Evolutionary conservation across 352 stramenopile genomes (phyloP).

Genomic region (Plasmopara halstedii): DNA sequence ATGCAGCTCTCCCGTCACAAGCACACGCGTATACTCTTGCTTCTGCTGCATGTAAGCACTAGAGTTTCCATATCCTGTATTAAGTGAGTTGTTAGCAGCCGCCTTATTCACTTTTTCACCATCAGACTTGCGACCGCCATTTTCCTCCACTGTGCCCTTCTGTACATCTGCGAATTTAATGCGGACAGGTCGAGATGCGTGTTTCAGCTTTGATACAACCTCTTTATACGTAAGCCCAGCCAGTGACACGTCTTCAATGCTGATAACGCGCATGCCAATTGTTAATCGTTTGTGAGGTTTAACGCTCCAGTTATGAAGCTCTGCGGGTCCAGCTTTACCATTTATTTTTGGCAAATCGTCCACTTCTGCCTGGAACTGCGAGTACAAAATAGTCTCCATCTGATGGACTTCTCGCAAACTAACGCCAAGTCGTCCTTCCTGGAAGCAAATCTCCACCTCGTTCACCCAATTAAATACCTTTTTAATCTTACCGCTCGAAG

Average conservation of each 20-base stretch:
- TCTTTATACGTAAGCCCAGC: slow-evolving; percentile 78
- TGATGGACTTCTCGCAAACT: slow-evolving; percentile 72
- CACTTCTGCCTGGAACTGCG: slow-evolving; percentile 84
- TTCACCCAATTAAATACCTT: slow-evolving; percentile 73
- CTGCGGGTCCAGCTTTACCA: slow-evolving; percentile 70
- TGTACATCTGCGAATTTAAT: slow-evolving; percentile 79
- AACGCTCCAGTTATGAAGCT: slow-evolving; percentile 87
- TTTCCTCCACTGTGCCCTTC: slow-evolving; percentile 68
- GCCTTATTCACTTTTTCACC: slow-evolving; percentile 10
- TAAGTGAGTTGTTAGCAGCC: slow-evolving; percentile 2
- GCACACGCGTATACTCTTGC: slow-evolving; percentile 67
- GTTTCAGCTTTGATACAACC: slow-evolving; percentile 72
- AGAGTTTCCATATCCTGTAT: slow-evolving; percentile 25
- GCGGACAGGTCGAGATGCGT: slow-evolving; percentile 55
- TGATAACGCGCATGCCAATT: slow-evolving; percentile 79
- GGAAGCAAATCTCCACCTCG: slow-evolving; percentile 83
- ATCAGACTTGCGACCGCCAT: slow-evolving; percentile 42
- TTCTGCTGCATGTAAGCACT: slow-evolving; percentile 76
- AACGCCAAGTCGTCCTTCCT: slow-evolving; percentile 70
- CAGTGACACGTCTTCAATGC: slow-evolving; percentile 60
- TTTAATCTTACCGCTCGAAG: slow-evolving; percentile 19
- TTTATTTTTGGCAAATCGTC: slow-evolving; percentile 84
- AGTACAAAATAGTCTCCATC: slow-evolving; percentile 68
- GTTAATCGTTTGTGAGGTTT: slow-evolving; percentile 73
- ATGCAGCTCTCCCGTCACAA: slow-evolving; percentile 75